These are phyloP conservation scores for Prunus padus DNA, from an alignment of 306 rosid species.

Conservation along the genomic window DNA sequence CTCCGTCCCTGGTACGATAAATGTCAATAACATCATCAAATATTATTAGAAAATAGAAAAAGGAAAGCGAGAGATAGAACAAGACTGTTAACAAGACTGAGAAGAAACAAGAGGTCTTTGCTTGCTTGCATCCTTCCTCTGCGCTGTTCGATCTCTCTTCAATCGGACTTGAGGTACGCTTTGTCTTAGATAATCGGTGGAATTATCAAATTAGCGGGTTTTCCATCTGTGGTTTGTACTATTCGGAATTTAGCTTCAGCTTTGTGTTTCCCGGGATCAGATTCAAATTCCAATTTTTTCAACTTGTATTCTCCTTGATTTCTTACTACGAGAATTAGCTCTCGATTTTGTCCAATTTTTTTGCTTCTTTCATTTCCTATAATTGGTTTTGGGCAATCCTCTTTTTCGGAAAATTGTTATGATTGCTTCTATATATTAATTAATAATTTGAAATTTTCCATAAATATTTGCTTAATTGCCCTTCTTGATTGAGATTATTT, in stretches of 20 bases:
- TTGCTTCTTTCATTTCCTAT: not conserved
- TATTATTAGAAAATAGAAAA: constrained; percentile 1
- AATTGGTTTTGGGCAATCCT: not conserved
- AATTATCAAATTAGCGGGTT: not conserved
- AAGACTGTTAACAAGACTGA: not conserved
- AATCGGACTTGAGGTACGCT: constrained; percentile 9
- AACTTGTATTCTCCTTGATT: not conserved
- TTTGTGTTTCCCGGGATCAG: not conserved
- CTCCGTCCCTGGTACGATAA: not conserved
- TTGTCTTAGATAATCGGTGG: not conserved
- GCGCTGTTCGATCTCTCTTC: constrained; percentile 3
- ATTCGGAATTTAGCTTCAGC: not conserved
- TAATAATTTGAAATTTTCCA: not conserved
- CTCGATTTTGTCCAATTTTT: not conserved
- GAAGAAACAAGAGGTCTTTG: constrained; percentile 15
- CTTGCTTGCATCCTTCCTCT: not conserved
- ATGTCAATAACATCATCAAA: not conserved
- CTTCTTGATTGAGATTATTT: not conserved
- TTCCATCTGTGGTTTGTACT: not conserved
- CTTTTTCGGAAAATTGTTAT: not conserved
- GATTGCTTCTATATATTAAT: not conserved
- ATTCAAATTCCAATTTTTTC: not conserved
- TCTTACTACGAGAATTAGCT: not conserved
- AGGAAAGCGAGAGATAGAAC: not conserved
- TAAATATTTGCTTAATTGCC: not conserved